Percentiles rank a stretch among this genome's conserved stretches.
Conservation (phyloP, 208 protist species). For the Acanthamoeba lenticulata region DNA sequence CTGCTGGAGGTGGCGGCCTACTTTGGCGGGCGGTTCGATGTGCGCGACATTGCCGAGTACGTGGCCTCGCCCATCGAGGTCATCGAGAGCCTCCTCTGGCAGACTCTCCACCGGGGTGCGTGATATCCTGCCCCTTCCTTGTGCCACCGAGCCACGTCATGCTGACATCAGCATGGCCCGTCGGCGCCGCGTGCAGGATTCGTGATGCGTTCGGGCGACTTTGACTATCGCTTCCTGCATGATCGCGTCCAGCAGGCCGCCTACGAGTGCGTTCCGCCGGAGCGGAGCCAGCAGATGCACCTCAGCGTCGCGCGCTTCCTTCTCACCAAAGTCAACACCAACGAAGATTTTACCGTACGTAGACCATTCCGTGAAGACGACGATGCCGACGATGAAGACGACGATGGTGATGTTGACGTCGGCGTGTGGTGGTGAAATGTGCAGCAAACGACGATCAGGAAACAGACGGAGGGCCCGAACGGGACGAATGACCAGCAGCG, state of each 20-base stretch:
- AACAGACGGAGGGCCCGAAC: neutral
- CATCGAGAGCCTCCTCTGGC: neutral
- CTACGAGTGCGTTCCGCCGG: neutral
- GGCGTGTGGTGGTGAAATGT: neutral
- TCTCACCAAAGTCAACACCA: constrained; percentile 14
- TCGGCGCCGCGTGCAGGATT: neutral
- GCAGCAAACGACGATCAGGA: neutral
- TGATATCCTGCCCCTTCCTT: neutral
- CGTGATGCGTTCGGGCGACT: constrained; percentile 47
- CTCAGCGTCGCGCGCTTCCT: constrained; percentile 28
- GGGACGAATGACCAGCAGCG: neutral
- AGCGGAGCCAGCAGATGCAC: constrained; percentile 32
- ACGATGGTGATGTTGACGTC: neutral
- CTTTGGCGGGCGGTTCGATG: constrained; percentile 57
- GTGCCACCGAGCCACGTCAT: neutral
- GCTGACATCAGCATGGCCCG: neutral
- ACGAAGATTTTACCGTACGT: neutral
- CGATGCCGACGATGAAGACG: neutral
- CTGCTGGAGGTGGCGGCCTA: constrained; percentile 45
- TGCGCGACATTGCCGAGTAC: constrained; percentile 18
- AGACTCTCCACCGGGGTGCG: constrained; percentile 8
- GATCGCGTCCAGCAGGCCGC: constrained; percentile 60
- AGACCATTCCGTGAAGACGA: neutral
- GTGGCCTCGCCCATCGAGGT: neutral
- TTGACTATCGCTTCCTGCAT: constrained; percentile 59